phyloP scores from a whole-genome alignment of 768 basidiomycete species.

The Candolleomyces aberdarensis region DNA sequence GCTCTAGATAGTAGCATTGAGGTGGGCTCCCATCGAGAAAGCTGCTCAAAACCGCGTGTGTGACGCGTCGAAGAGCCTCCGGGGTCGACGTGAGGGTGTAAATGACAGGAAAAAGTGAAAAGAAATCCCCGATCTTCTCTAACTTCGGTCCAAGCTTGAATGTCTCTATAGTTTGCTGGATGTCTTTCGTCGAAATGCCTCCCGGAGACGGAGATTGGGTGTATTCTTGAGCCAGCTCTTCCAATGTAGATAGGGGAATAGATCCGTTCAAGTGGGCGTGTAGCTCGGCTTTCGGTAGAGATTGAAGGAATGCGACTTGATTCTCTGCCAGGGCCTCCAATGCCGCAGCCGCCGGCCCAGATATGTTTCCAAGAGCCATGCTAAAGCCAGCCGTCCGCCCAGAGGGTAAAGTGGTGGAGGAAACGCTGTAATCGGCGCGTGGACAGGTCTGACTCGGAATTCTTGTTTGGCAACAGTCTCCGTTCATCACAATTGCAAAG shows the following conservation, averaged over 20 bases:
- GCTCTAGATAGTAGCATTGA: conserved; percentile 72
- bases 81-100: conserved; percentile 73
- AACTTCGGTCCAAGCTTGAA: conserved; percentile 45
- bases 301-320: conserved; percentile 58
- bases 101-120: conserved; percentile 71
- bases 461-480: too few species aligned
- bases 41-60: conserved; percentile 59
- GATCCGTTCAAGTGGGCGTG: conserved; percentile 87
- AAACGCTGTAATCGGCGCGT: too few species aligned
- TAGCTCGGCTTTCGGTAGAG: conserved; percentile 77
- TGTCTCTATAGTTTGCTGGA: conserved; percentile 29
- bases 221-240: conserved; percentile 54
- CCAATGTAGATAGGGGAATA: conserved; percentile 64
- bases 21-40: conserved; percentile 53
- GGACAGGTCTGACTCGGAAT: too few species aligned
- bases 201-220: conserved; percentile 13
- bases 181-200: conserved; percentile 18
- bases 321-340: conserved; percentile 46
- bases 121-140: conserved; percentile 67
- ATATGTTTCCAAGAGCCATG: background rate
- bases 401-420: too few species aligned
- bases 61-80: conserved; percentile 47
- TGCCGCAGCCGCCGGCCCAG: conserved; percentile 49
- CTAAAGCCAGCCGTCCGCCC: too few species aligned
- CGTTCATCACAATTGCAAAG: too few species aligned